Conservation (phyloP, 2,329 filamentous ascomycete genomes). For the Botrytis hyacinthi region DNA sequence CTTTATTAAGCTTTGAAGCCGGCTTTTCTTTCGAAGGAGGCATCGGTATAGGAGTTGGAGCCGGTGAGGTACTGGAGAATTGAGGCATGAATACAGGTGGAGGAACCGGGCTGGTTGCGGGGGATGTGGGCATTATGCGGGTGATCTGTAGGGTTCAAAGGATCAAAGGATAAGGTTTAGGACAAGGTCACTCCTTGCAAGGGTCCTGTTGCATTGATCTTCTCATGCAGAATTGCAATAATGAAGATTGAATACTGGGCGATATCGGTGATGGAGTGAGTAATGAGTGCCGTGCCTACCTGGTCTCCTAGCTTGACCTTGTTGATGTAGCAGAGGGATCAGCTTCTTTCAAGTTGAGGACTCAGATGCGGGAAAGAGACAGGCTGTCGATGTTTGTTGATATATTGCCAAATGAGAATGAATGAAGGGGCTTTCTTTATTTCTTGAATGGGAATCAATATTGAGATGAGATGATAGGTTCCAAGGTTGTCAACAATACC, state of each 20-base stretch:
- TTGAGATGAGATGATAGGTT: not conserved
- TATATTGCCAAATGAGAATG: not conserved
- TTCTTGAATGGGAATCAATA: not conserved
- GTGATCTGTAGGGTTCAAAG: conserved; percentile 6
- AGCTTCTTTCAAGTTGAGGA: not conserved
- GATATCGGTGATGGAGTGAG: not conserved
- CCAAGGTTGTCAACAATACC: not conserved
- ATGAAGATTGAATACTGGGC: not conserved
- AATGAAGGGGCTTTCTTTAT: not conserved
- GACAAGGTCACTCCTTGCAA: conserved; percentile 20
- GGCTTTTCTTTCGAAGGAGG: conserved; percentile 16
- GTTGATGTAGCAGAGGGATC: not conserved
- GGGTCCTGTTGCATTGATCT: conserved; percentile 3
- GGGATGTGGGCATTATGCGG: conserved; percentile 25
- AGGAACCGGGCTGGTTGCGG: conserved; percentile 27
- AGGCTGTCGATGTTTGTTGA: not conserved
- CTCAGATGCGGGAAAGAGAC: not conserved
- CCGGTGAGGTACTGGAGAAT: conserved; percentile 24
- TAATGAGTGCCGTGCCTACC: not conserved
- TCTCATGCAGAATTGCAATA: not conserved
- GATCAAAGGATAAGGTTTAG: not conserved
- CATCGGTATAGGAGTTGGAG: conserved; percentile 25
- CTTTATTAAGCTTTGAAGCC: conserved; percentile 2
- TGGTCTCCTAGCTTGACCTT: not conserved
- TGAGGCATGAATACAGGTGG: conserved; percentile 32